phyloP scores from a whole-genome alignment of 106 monocot species.

The Dendrobium officinale region DNA sequence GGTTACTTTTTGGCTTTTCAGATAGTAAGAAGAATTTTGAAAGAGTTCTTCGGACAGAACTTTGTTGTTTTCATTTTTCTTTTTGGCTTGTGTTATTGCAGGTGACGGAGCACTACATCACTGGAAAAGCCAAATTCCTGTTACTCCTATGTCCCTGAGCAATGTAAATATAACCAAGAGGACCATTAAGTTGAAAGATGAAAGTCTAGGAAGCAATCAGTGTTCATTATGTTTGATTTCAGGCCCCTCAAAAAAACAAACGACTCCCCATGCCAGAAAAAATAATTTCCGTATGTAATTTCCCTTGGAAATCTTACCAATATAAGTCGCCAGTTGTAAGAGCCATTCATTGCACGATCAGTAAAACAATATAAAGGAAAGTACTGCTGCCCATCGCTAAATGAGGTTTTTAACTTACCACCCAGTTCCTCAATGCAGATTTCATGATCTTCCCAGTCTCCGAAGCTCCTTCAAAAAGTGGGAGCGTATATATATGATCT shows the following conservation, averaged over 20 bases:
- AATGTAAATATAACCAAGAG: background rate
- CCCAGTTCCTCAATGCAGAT: constrained; percentile 46
- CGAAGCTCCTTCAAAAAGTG: constrained; percentile 49
- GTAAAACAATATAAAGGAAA: background rate
- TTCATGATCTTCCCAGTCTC: constrained; percentile 54
- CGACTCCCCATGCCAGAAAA: background rate
- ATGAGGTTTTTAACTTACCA: constrained; percentile 25
- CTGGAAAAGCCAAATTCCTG: background rate
- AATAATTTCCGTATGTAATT: background rate
- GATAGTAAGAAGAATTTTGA: too few species aligned
- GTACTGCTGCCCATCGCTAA: background rate
- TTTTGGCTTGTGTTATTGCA: too few species aligned
- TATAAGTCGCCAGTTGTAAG: background rate
- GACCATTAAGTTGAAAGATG: background rate
- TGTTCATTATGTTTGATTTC: background rate
- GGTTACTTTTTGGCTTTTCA: too few species aligned
- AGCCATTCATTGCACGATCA: background rate
- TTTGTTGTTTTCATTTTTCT: too few species aligned
- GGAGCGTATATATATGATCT: constrained; percentile 31
- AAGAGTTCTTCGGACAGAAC: too few species aligned
- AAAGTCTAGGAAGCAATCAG: background rate
- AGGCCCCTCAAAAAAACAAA: background rate
- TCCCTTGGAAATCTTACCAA: background rate
- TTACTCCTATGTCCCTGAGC: background rate
- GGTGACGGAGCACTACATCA: background rate